Percentiles rank a stretch among this genome's conserved stretches.
These are phyloP conservation scores for Dothistroma septosporum DNA, from an alignment of 2,329 filamentous ascomycete genomes.

Conservation along the genomic window DNA sequence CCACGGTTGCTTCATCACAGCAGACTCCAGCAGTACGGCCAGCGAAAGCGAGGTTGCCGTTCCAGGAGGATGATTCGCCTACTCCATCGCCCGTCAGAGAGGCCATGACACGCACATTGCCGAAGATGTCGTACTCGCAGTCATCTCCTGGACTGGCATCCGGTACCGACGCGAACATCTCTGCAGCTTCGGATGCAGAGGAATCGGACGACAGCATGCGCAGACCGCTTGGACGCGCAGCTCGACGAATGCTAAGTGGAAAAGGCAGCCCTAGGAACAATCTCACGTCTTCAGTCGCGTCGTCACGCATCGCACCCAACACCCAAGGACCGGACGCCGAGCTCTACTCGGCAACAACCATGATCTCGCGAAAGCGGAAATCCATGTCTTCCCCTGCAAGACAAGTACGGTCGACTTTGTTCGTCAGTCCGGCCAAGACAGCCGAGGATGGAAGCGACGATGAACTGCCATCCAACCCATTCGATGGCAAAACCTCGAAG, in stretches of 20 bases:
- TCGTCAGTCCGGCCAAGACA: slow-evolving; percentile 32
- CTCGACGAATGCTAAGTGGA: slow-evolving; percentile 30
- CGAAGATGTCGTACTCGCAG: slow-evolving; percentile 4
- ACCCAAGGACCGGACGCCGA: slow-evolving; percentile 24
- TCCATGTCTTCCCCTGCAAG: slow-evolving; percentile 15
- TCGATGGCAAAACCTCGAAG: slow-evolving; percentile 23
- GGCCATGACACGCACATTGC: slow-evolving; percentile 7
- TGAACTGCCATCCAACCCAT: slow-evolving; percentile 23
- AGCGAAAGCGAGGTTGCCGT: neutral
- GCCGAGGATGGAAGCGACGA: slow-evolving; percentile 20
- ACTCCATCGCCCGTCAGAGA: slow-evolving; percentile 15
- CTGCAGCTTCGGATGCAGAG: slow-evolving; percentile 7
- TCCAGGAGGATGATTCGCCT: slow-evolving; percentile 16
- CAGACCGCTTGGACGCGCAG: slow-evolving; percentile 28
- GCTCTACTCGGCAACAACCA: slow-evolving; percentile 31
- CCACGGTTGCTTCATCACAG: slow-evolving; percentile 10
- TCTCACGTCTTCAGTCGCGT: neutral
- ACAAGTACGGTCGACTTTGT: slow-evolving; percentile 22
- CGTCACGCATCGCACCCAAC: neutral
- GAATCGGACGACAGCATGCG: slow-evolving; percentile 25
- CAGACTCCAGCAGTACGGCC: slow-evolving; percentile 2
- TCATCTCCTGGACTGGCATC: neutral
- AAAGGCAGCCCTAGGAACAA: neutral
- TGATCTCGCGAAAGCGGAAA: slow-evolving; percentile 7
- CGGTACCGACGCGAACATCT: neutral